phyloP scores from a whole-genome alignment of 441 rosid genomes.

The Adansonia rubrostipa region DNA sequence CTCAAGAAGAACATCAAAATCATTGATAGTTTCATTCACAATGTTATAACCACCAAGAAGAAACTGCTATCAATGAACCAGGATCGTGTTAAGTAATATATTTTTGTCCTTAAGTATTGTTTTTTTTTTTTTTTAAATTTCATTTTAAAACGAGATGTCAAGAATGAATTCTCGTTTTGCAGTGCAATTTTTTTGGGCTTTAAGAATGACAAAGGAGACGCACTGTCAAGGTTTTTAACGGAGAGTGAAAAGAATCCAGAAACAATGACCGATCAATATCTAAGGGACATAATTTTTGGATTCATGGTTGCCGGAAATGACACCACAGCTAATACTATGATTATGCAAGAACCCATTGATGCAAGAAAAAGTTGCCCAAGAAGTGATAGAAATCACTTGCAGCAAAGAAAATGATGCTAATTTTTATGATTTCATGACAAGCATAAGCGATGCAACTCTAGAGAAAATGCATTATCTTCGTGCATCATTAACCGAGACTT shows the following conservation, averaged over 20 bases:
- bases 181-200: neutral
- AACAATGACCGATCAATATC: slow-evolving; percentile 58
- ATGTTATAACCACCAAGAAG: slow-evolving; percentile 47
- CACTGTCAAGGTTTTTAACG: slow-evolving; percentile 69
- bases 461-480: slow-evolving; percentile 82
- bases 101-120: no score
- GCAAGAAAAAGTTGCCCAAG: slow-evolving; percentile 65
- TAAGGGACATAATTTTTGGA: slow-evolving; percentile 72
- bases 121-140: no score
- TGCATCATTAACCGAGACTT: slow-evolving; percentile 76
- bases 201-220: slow-evolving; percentile 67
- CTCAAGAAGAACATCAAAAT: slow-evolving; percentile 28
- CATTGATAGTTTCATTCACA: slow-evolving; percentile 35
- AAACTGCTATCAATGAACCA: slow-evolving; percentile 33
- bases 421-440: slow-evolving; percentile 45
- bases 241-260: slow-evolving; percentile 65
- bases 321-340: slow-evolving; percentile 61
- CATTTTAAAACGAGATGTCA: no score
- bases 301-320: slow-evolving; percentile 99
- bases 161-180: no score
- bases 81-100: slow-evolving; percentile 32
- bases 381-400: slow-evolving; percentile 48
- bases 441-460: slow-evolving; percentile 54
- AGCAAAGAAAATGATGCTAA: slow-evolving; percentile 19
- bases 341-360: slow-evolving; percentile 70